Conservation (phyloP, 2,329 filamentous ascomycete species). For the Apiospora saccharicola region DNA sequence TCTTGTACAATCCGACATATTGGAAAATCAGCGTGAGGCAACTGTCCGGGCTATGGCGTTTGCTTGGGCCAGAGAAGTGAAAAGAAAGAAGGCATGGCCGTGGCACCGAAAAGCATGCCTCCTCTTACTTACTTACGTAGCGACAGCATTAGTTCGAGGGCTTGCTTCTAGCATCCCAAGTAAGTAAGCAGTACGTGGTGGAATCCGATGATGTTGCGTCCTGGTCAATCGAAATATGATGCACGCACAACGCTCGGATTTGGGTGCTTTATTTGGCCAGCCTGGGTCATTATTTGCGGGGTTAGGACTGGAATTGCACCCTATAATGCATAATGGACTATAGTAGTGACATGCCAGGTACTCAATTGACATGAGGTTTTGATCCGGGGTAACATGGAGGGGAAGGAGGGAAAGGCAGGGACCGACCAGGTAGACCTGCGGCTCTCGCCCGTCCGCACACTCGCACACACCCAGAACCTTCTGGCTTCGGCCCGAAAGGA, state of each 20-base stretch:
- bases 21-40: not conserved
- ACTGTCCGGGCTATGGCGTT: not conserved
- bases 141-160: not conserved
- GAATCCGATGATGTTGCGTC: slow-evolving; percentile 11
- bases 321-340: not conserved
- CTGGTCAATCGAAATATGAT: slow-evolving; percentile 16
- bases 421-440: slow-evolving; percentile 5
- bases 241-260: slow-evolving; percentile 5
- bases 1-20: slow-evolving; percentile 11
- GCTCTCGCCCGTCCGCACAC: not conserved
- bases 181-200: slow-evolving; percentile 20
- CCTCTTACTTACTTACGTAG: not conserved
- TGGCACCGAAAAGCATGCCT: not conserved
- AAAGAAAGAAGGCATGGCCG: not conserved
- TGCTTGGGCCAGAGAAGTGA: not conserved
- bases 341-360: slow-evolving; percentile 12
- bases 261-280: slow-evolving; percentile 4
- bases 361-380: not conserved
- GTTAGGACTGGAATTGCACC: not conserved
- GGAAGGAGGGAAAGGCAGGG: slow-evolving; percentile 5
- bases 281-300: slow-evolving; percentile 6
- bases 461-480: not conserved
- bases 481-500: not conserved
- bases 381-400: slow-evolving; percentile 19
- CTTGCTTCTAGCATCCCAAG: not conserved